These are phyloP conservation scores for Erythrobasidium hasegawianum DNA, from an alignment of 1,284 basidiomycete species.

Conservation along the genomic window DNA sequence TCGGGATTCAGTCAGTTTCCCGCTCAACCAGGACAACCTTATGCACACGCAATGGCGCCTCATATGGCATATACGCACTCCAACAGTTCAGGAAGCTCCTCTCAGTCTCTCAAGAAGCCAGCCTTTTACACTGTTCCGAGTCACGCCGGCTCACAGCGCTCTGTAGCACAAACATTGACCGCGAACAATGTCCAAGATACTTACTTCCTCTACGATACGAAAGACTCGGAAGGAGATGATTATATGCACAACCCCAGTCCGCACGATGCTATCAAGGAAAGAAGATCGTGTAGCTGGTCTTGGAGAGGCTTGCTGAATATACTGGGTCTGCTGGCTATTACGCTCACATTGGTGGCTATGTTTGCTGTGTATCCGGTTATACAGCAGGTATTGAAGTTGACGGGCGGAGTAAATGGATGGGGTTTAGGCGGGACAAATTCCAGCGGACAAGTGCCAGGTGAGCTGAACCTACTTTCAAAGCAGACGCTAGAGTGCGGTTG, in stretches of 20 bases:
- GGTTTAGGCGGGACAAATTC: slow-evolving; percentile 29
- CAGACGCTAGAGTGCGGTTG: not conserved
- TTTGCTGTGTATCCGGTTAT: slow-evolving; percentile 78
- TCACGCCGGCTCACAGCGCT: not conserved
- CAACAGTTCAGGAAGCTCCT: not conserved
- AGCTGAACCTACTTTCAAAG: not conserved
- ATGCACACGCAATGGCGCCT: not conserved
- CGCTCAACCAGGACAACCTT: not conserved
- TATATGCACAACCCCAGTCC: slow-evolving; percentile 31
- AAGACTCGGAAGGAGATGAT: slow-evolving; percentile 34
- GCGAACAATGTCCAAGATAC: slow-evolving; percentile 20
- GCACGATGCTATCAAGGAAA: slow-evolving; percentile 14
- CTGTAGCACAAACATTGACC: not conserved
- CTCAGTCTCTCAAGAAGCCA: too few relatives aligned
- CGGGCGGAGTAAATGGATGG: slow-evolving; percentile 8
- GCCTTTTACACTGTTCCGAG: too few relatives aligned
- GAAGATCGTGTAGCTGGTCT: slow-evolving; percentile 16
- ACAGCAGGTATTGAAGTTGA: not conserved
- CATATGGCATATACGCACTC: not conserved
- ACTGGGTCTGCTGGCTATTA: slow-evolving; percentile 53
- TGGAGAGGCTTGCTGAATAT: slow-evolving; percentile 57
- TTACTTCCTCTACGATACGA: slow-evolving; percentile 27
- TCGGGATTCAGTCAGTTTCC: not conserved
- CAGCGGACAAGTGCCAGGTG: slow-evolving; percentile 33
- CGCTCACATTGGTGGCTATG: slow-evolving; percentile 55